Conservation (phyloP, 768 basidiomycete species). For the Lentinula sp. region DNA sequence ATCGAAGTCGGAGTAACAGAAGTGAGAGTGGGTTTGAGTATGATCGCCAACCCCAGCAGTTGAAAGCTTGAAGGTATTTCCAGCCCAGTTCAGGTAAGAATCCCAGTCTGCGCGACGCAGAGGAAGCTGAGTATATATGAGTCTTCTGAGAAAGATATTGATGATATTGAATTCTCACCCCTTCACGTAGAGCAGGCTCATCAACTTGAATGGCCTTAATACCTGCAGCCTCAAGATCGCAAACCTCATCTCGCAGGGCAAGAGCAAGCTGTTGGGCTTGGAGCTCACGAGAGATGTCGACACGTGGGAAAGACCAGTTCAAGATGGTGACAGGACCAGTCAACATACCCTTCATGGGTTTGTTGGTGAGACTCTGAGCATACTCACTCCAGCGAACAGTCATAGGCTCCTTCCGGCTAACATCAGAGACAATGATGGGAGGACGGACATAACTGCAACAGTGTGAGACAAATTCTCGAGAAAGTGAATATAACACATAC, state of each 20-base stretch:
- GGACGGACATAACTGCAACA: constrained; percentile 83
- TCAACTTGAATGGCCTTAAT: constrained; percentile 99
- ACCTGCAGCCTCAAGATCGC: constrained; percentile 94
- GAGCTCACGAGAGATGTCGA: constrained; percentile 91
- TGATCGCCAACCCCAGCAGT: constrained; percentile 93
- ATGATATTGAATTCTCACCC: constrained; percentile 44
- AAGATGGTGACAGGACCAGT: constrained; percentile 98
- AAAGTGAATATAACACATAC: constrained; percentile 28
- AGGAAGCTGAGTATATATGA: constrained; percentile 58
- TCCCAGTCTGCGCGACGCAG: constrained; percentile 97
- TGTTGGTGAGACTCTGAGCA: constrained; percentile 88
- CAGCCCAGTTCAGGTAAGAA: constrained; percentile 94
- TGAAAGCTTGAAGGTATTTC: constrained; percentile 96
- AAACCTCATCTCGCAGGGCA: constrained; percentile 95
- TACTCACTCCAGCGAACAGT: constrained; percentile 97
- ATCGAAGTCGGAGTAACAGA: constrained; percentile 98
- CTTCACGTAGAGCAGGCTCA: constrained; percentile 99
- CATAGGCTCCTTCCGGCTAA: constrained; percentile 88
- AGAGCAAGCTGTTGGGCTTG: constrained; percentile 98
- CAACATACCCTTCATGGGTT: constrained; percentile 99
- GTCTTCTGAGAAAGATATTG: constrained; percentile 2
- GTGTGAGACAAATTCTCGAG: not conserved
- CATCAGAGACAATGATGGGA: constrained; percentile 96
- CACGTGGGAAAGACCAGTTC: constrained; percentile 99
- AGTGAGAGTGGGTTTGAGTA: constrained; percentile 98